Base-by-base conservation (phyloP, 2,329 filamentous ascomycete genomes). In the Verticillium nonalfalfae region DNA sequence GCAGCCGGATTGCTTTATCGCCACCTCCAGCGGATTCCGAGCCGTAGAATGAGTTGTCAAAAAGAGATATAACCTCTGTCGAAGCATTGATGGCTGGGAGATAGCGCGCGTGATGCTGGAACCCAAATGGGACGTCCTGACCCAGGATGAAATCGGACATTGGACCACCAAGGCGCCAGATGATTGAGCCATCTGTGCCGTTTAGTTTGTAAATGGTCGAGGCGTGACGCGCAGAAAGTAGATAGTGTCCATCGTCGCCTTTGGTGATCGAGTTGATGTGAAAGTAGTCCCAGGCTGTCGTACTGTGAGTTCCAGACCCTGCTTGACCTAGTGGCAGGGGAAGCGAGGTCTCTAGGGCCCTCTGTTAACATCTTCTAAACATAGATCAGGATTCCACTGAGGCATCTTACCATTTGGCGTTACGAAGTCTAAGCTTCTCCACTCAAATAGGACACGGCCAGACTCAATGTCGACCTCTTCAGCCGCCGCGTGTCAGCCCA, bases 81-180 rank as follows among this genome's bases (percentile, higher is more conserved):
- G 70, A 70, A 60, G 38, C 14, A 57, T 79, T 75, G 61, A 79
- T 75, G 10, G 67, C 58, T 15, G 15, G 31, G 18, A 73, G 69
- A 61, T 68, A 82, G 59, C 77, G 77, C 0, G 79, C 81, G 64
- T 85, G 75, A 64, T 85, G 82, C 66, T 85, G 82, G 68, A 78
- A 84, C 11, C 75, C 76, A 60, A 81, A 80, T 34, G 76, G 70
- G 7, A 58, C 60, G 1, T 55, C 62, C 4, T 71, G 70, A 9
- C 75, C 74, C 0, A 73, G 66, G 31, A 72, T 71, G 55, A 73
- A 80, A 57, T 70, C 69, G 62, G 78, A 82, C 56, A 73, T 68
- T 56, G 75, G 72, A 18, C 84, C 83, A n/a, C 81, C 80, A 6
- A 86, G 72, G 40, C 77, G 78, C 84, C 83, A 86, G 31, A 83